These are phyloP conservation scores for Picocystis sp. DNA, from an alignment of 163 green algal genomes.

Conservation along the genomic window DNA sequence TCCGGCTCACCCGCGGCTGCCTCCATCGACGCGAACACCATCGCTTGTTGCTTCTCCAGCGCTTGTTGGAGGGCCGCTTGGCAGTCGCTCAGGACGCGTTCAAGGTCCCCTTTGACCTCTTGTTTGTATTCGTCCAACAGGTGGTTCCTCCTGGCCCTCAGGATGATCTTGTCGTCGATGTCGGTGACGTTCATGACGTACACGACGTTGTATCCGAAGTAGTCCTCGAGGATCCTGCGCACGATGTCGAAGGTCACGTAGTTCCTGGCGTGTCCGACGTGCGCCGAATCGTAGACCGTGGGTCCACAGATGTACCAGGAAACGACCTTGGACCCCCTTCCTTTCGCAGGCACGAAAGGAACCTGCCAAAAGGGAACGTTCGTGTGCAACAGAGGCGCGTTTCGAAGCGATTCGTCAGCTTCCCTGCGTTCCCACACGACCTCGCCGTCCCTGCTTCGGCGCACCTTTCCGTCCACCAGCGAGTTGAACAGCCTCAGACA, in stretches of 20 bases:
- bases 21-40: constrained; percentile 22
- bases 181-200: constrained; percentile 99
- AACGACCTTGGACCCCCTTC: background rate
- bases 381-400: too few species aligned
- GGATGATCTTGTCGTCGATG: constrained; percentile 99
- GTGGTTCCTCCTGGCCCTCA: constrained; percentile 65
- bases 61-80: constrained; percentile 17
- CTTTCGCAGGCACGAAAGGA: constrained; percentile 46
- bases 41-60: constrained; percentile 34
- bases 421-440: too few species aligned
- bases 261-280: constrained; percentile 87
- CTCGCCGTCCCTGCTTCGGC: too few species aligned
- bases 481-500: constrained; percentile 58
- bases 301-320: constrained; percentile 93
- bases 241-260: constrained; percentile 55
- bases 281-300: constrained; percentile 79
- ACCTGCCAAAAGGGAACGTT: constrained; percentile 5
- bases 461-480: constrained; percentile 50
- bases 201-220: constrained; percentile 59
- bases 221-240: constrained; percentile 16
- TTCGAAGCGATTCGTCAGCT: too few species aligned
- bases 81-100: constrained; percentile 17
- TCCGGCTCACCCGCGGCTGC: background rate
- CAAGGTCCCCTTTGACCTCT: constrained; percentile 5
- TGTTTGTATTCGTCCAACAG: constrained; percentile 53